Base-by-base conservation (phyloP, 495 filamentous ascomycete genomes). In the Podospora tetraspora region DNA sequence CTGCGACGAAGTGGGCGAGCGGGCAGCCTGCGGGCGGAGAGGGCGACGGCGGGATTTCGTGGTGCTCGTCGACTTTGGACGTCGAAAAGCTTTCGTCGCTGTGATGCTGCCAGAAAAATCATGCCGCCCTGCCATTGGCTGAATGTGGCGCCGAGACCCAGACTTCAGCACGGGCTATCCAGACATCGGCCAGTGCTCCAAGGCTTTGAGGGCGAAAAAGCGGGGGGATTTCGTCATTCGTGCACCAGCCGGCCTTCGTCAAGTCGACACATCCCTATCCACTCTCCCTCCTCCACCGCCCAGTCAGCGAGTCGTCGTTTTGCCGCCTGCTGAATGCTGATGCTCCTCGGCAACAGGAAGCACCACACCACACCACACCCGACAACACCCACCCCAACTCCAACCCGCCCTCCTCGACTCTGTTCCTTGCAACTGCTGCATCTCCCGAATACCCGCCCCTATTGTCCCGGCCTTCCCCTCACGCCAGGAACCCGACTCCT, bases 191-290 rank as follows among this genome's bases (percentile, higher is more conserved):
- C 43, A 7, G 19, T 52, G 43, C 43, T 52, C 43, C 19, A 52
- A 8, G 43, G 19, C 13, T 13, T 43, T 43, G 37, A 43, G 3
- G 22, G 7, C 21, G 24, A 8, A 58, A 57, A 66, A 66, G 66
- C 66, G 72, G 71, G 68, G 27, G 61, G 57, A 74, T 72, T 66
- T 68, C 69, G 69, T 73, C 62, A 69, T 71, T 65, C 25, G 63
- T 65, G 37, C 16, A 13, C 13, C 34, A 6, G 34, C 34, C 13
- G 34, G 34, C 2, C 56, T n/a, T 58, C 6, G 62, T 43, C 43
- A n/a, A 52, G 3, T 43, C 37, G 37, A n/a, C 43, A 8, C 43
- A 52, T 52, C 43, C 43, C 5, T 52, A 16, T 19, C 37, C 21
- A 30, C 57, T 21, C 63, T 73, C 73, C 68, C 71, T 68, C 66